Evolutionary conservation across 352 stramenopile genomes (phyloP), one percentile per base, ranked within the genome.

Genomic region (Pythium utonaiense): DNA sequence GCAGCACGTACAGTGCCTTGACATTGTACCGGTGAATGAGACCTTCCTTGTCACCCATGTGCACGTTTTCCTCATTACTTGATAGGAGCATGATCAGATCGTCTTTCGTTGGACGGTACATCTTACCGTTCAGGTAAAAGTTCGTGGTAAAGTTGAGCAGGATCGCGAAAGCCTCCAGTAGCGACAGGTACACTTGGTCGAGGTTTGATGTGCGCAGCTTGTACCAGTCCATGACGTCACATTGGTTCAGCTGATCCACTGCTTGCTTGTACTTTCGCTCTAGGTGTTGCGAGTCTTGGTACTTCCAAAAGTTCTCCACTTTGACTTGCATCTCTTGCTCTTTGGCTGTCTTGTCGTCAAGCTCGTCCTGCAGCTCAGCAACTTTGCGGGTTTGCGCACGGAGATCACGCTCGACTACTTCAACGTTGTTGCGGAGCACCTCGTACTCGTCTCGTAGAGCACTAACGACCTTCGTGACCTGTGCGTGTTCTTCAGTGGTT

Each of bases 71-170:
- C n/a, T 88, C 75, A 61, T 73, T 91, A 34, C 69, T 92, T 3
- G 78, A 89, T 14, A 93, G 70, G 49, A 93, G 48, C 42, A 73
- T 78, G 57, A 88, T 69, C 3, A 93, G 28, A 61, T 93, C 78
- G 14, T 91, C 73, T 21, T 63, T 69, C 16, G 70, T 83, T 3
- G 84, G 84, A 19, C 65, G 68, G 54, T 74, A 77, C 41, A 59
- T 53, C 44, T 75, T 54, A 4, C 73, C 67, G 3, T 77, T 33
- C 9, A 91, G 48, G 44, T 86, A 83, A 28, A 74, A 76, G 48
- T 92, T 93, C 27, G 67, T 79, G 1, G 80, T 89, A 44, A 91
- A 93, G 38, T 82, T 89, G 30, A 93, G 74, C 17, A 93, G 47
- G 13, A 80, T 59, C 6, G 69, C 74, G 41, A 92, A 90, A 10